These are phyloP conservation scores for Juglanconis juglandina DNA, from an alignment of 2,329 filamentous ascomycete genomes.

Conservation along the genomic window DNA sequence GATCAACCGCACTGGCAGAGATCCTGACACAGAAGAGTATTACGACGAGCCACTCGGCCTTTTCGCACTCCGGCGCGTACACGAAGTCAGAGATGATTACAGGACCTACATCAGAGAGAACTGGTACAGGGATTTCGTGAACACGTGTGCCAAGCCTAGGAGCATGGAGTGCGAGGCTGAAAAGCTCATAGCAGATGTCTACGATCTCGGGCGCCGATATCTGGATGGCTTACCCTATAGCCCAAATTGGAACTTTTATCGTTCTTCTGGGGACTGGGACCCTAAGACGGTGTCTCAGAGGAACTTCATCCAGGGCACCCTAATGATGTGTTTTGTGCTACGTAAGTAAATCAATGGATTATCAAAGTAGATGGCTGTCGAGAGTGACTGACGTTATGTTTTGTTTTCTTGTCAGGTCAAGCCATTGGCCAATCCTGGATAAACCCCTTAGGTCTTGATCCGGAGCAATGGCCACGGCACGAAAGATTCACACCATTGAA, in stretches of 20 bases:
- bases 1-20: conserved; percentile 25
- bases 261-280: background rate
- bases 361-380: background rate
- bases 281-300: conserved; percentile 26
- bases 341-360: conserved; percentile 33
- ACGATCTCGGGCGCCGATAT: background rate
- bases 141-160: background rate
- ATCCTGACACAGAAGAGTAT: background rate
- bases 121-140: background rate
- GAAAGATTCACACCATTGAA: conserved; percentile 29
- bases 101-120: background rate
- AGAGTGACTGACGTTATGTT: background rate
- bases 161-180: background rate
- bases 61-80: background rate
- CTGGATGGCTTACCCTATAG: conserved; percentile 9
- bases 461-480: too few species aligned
- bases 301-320: conserved; percentile 37
- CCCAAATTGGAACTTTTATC: background rate
- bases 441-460: conserved; percentile 23
- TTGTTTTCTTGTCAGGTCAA: conserved; percentile 33
- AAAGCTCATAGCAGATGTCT: background rate
- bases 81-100: background rate
- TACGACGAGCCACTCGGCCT: background rate
- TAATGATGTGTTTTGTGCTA: conserved; percentile 45
- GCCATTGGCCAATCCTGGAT: conserved; percentile 43